Conservation (phyloP, 75 land plant species). For the Cryptomeria japonica region DNA sequence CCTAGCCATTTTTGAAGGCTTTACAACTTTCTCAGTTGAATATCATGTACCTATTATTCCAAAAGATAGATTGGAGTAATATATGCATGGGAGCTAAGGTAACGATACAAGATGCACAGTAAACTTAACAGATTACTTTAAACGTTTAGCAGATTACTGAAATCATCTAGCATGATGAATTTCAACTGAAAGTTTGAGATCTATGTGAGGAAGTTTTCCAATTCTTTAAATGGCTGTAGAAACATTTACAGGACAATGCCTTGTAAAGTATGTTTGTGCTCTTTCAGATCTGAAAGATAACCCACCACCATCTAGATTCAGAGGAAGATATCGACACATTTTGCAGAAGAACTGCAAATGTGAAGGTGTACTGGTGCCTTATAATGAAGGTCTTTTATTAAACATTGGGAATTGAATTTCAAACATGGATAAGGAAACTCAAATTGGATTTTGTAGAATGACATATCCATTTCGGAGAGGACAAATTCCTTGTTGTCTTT, state of each 20-base stretch:
- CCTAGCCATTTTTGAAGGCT: background rate
- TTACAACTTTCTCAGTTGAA: too few species aligned
- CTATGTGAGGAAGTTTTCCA: background rate
- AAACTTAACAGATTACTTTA: background rate
- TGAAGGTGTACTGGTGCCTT: background rate
- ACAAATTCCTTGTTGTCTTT: background rate
- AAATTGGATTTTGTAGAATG: background rate
- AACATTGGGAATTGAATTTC: background rate
- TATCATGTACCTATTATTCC: too few species aligned
- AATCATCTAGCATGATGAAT: background rate
- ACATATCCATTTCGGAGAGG: background rate
- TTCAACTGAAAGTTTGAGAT: background rate
- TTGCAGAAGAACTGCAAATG: background rate
- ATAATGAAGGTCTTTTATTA: background rate
- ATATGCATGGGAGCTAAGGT: too few species aligned
- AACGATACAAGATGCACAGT: background rate
- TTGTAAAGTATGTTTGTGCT: background rate
- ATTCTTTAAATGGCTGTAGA: background rate
- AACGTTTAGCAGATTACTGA: background rate
- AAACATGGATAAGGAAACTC: background rate
- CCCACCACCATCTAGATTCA: background rate
- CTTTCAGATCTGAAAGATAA: background rate
- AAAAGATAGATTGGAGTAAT: too few species aligned
- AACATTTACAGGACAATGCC: background rate
- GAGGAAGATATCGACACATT: background rate